Conservation (phyloP, 805 yeast species). For the Cyberlindnera subsufficiens region DNA sequence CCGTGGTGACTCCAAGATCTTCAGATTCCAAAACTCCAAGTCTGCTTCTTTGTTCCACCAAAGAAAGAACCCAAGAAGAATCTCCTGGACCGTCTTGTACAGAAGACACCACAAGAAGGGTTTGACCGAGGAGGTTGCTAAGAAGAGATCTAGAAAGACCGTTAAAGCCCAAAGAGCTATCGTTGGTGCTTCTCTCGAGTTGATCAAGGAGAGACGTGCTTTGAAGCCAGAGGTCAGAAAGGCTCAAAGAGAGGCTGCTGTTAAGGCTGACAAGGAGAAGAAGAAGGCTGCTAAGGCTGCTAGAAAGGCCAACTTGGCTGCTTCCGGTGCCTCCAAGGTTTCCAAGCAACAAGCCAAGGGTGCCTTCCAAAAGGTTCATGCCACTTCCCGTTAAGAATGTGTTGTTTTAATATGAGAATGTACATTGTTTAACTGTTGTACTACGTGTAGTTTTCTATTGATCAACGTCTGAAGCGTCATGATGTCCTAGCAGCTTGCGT, state of each 20-base stretch:
- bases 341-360: slow-evolving; percentile 98
- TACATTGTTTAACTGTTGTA: slow-evolving; percentile 6
- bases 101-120: slow-evolving; percentile 99
- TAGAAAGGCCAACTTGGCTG: slow-evolving; percentile 87
- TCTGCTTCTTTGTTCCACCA: slow-evolving; percentile 97
- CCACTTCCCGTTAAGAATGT: slow-evolving; percentile 85
- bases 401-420: slow-evolving; percentile 14
- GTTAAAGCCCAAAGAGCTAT: slow-evolving; percentile 98
- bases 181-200: slow-evolving; percentile 98
- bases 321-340: slow-evolving; percentile 68
- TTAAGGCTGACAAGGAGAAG: slow-evolving; percentile 76
- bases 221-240: slow-evolving; percentile 96
- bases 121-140: slow-evolving; percentile 95
- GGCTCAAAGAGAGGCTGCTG: slow-evolving; percentile 93
- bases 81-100: slow-evolving; percentile 98
- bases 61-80: slow-evolving; percentile 99
- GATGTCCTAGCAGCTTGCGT: too few species aligned
- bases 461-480: neutral
- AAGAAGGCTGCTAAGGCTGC: slow-evolving; percentile 89
- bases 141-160: slow-evolving; percentile 95
- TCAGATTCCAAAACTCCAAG: slow-evolving; percentile 98
- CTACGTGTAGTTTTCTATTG: neutral
- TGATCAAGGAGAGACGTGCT: slow-evolving; percentile 96
- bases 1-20: slow-evolving; percentile 99
- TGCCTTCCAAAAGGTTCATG: slow-evolving; percentile 94